Percentiles rank a stretch among this genome's conserved stretches.
Evolutionary conservation across 1,139 yeast species (phyloP).

Genomic region (Suhomyces chickasaworum): DNA sequence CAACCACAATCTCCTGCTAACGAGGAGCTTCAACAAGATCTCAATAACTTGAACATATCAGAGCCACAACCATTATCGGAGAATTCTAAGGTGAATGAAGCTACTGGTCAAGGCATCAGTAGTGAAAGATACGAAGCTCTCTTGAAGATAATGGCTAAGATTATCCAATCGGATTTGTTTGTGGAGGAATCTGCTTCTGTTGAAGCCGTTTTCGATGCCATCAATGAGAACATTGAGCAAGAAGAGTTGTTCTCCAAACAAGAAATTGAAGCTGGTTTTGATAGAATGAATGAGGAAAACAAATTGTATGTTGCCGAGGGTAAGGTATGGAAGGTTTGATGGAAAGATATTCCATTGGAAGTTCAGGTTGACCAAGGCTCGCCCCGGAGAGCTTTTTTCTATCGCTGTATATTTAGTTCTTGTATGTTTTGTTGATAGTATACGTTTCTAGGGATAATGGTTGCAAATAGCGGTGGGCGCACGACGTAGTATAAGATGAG

Average conservation of each 20-base stretch:
- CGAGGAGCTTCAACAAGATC: constrained; percentile 27
- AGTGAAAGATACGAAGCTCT: constrained; percentile 51
- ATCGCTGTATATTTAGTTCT: constrained; percentile 3
- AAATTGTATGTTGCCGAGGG: constrained; percentile 64
- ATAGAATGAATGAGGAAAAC: constrained; percentile 54
- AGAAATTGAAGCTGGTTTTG: constrained; percentile 59
- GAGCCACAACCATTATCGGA: constrained; percentile 31
- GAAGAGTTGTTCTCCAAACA: constrained; percentile 58
- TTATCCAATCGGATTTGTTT: constrained; percentile 42
- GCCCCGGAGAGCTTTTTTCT: background rate
- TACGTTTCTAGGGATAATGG: constrained; percentile 3
- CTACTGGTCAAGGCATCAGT: constrained; percentile 37
- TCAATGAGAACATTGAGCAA: constrained; percentile 57
- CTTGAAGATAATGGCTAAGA: constrained; percentile 47
- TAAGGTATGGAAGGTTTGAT: constrained; percentile 58
- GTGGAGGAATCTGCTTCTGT: constrained; percentile 47
- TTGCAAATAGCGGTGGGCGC: constrained; percentile 6
- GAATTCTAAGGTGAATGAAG: constrained; percentile 22
- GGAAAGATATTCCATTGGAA: background rate
- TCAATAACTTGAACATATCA: constrained; percentile 30
- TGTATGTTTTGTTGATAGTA: constrained; percentile 5
- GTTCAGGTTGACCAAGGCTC: no score
- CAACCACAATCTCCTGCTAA: constrained; percentile 10
- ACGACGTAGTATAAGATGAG: constrained; percentile 8
- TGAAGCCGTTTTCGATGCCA: constrained; percentile 42